Conservation (phyloP, 768 basidiomycete species). For the Guyanaporus albipodus region DNA sequence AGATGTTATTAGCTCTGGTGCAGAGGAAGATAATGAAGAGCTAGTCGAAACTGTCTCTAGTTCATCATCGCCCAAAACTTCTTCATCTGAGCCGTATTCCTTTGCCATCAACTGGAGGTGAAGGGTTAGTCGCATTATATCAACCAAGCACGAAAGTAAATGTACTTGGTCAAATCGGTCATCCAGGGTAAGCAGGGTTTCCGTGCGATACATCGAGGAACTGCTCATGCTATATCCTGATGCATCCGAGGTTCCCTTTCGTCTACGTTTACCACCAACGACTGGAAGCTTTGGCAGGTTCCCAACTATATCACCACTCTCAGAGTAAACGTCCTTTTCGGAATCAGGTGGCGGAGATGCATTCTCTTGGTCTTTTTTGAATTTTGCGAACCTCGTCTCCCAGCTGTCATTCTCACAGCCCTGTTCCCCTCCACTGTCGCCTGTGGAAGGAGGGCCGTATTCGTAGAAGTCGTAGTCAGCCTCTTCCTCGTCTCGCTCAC, state of each 20-base stretch:
- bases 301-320: slow-evolving; percentile 78
- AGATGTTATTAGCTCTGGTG: slow-evolving; percentile 72
- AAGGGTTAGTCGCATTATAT: neutral
- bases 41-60: slow-evolving; percentile 39
- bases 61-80: slow-evolving; percentile 47
- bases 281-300: slow-evolving; percentile 75
- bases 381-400: slow-evolving; percentile 78
- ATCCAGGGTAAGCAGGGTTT: slow-evolving; percentile 83
- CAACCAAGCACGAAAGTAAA: neutral
- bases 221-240: slow-evolving; percentile 98
- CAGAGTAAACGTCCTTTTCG: slow-evolving; percentile 54
- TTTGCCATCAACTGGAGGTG: slow-evolving; percentile 62
- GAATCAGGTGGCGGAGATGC: slow-evolving; percentile 34
- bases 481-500: slow-evolving; percentile 64
- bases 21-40: slow-evolving; percentile 49
- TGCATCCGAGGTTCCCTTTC: slow-evolving; percentile 75
- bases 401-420: slow-evolving; percentile 44
- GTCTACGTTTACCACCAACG: slow-evolving; percentile 68
- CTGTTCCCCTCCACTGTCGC: slow-evolving; percentile 20
- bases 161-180: slow-evolving; percentile 90
- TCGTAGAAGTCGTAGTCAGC: slow-evolving; percentile 67
- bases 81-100: slow-evolving; percentile 67
- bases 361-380: slow-evolving; percentile 53
- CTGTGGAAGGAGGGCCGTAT: slow-evolving; percentile 27
- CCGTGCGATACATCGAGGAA: slow-evolving; percentile 91